Evolutionary conservation across 2,329 filamentous ascomycete species (phyloP), one percentile per base, ranked within the genome.

Genomic region (Alternaria alternata): DNA sequence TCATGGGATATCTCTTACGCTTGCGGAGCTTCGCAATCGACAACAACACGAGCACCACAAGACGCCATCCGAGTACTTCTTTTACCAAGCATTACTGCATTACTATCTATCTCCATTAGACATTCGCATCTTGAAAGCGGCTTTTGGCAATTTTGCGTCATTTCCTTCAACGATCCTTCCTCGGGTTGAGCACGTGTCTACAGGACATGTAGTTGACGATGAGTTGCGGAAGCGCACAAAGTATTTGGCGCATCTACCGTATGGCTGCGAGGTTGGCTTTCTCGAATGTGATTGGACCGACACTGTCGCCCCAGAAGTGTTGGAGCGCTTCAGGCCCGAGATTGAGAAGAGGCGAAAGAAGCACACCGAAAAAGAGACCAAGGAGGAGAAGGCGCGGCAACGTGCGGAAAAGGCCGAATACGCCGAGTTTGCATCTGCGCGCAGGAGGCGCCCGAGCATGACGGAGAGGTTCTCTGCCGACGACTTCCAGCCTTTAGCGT

Each of bases 271-370:
- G 66, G 91, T 97, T 42, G 93, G 86, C 66, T 97, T 97, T 71
- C 79, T 97, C 1, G 94, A 97, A 79, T 97, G 94, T 73, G 93
- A 97, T 76, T 97, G 94, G 94, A 93, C 92, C 3, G 93, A 96
- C 67, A 91, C 95, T 38, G 91, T 97, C 5, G 85, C 88, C 3
- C 84, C 88, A 1, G 89, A 92, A 51, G 86, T 92, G 4, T 82
- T 97, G n/a, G 88, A 88, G 39, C 85, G 85, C 1, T 97, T 97
- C 78, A 83, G 85, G n/a, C 80, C 83, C 0, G 93, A 97, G 61
- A 90, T 95, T 54, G 91, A 92, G 65, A 86, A 87, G 57, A 86
- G 94, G 54, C 85, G 93, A 57, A 93, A 90, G 77, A 86, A 87
- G 54, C 93, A 96, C 69, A 84, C 85, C 6, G 94, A 97, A 67